phyloP scores from a whole-genome alignment of 176 grass and related monocot species.

The Canna indica region DNA sequence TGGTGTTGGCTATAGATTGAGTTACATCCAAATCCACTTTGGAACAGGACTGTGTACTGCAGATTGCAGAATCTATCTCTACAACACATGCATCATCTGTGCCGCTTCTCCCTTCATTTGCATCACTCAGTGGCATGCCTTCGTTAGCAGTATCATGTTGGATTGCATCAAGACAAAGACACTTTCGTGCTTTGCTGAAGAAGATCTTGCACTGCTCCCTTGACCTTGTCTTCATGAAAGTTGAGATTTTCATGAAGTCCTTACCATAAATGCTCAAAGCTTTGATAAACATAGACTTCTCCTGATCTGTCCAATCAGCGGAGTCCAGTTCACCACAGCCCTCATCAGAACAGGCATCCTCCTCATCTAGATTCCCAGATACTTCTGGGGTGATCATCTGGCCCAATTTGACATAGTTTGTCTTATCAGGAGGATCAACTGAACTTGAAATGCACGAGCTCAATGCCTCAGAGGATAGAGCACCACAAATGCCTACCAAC shows the following conservation, averaged over 20 bases:
- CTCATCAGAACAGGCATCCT: conserved; percentile 49
- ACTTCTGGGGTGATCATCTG: conserved; percentile 23
- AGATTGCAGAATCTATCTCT: conserved; percentile 60
- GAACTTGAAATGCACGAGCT: conserved; percentile 75
- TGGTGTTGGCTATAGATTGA: conserved; percentile 17
- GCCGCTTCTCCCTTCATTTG: conserved; percentile 47
- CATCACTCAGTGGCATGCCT: conserved; percentile 30
- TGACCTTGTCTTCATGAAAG: conserved; percentile 58
- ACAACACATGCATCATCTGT: conserved; percentile 54
- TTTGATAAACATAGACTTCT: conserved; percentile 66
- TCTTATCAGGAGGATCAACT: conserved; percentile 47
- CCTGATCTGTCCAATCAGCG: conserved; percentile 75
- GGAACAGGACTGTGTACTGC: conserved; percentile 52
- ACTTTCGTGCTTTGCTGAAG: conserved; percentile 85
- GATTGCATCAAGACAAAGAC: conserved; percentile 69
- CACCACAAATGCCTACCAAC: conserved; percentile 54
- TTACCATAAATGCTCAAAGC: conserved; percentile 65
- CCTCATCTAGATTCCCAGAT: conserved; percentile 31
- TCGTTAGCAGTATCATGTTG: conserved; percentile 32
- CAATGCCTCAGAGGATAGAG: conserved; percentile 69
- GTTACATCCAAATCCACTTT: conserved; percentile 48
- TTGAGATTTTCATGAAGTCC: conserved; percentile 60
- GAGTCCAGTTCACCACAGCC: conserved; percentile 58
- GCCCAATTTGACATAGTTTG: conserved; percentile 19
- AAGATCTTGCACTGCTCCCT: conserved; percentile 88